phyloP scores from a whole-genome alignment of 2,329 filamentous ascomycete genomes.

The Talaromyces marneffei region DNA sequence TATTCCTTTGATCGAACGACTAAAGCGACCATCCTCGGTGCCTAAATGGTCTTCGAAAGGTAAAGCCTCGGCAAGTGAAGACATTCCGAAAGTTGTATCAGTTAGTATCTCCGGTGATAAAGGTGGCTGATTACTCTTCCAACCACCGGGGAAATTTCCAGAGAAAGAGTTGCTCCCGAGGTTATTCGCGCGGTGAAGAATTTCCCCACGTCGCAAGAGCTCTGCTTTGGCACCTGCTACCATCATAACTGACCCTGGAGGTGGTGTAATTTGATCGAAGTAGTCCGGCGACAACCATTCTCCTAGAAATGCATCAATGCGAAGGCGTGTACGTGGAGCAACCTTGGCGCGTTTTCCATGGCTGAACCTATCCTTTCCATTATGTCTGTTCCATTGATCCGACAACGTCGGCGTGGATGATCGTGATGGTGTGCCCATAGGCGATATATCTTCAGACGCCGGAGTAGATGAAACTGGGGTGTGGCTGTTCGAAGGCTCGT shows the following conservation, averaged over 20 bases:
- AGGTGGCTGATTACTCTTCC: constrained; percentile 40
- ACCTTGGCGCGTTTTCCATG: constrained; percentile 4
- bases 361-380: background rate
- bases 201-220: constrained; percentile 68
- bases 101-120: constrained; percentile 17
- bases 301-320: constrained; percentile 86
- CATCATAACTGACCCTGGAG: constrained; percentile 81
- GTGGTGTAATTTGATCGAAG: constrained; percentile 85
- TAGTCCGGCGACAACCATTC: constrained; percentile 95
- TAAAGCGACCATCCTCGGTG: constrained; percentile 31
- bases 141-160: constrained; percentile 52
- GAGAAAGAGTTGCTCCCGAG: constrained; percentile 31
- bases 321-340: constrained; percentile 43
- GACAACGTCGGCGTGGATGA: constrained; percentile 27
- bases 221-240: constrained; percentile 82
- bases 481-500: constrained; percentile 13
- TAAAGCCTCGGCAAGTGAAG: constrained; percentile 34
- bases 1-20: background rate
- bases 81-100: constrained; percentile 23
- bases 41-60: constrained; percentile 44
- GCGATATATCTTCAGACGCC: constrained; percentile 16
- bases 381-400: background rate
- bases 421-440: constrained; percentile 17
- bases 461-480: background rate
- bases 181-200: constrained; percentile 42